Evolutionary conservation across 176 grass and related monocot species (phyloP).

Genomic region (Urochloa ruziziensis): DNA sequence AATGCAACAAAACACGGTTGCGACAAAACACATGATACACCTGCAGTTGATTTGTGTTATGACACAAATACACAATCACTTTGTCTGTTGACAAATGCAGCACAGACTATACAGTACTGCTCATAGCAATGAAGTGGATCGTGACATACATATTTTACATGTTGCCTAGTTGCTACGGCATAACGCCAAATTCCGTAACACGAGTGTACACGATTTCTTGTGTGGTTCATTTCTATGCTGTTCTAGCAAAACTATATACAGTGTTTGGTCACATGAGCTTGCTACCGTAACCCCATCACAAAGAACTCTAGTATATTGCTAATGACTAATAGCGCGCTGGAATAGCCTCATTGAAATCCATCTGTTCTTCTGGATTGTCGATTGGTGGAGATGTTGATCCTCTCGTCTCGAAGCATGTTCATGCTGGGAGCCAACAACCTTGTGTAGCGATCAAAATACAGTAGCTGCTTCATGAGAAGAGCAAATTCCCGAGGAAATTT

Average conservation of each 20-base stretch:
- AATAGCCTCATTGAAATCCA: background rate
- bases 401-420: conserved; percentile 94
- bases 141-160: background rate
- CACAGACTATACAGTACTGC: background rate
- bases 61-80: background rate
- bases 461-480: conserved; percentile 89
- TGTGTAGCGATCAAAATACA: conserved; percentile 96
- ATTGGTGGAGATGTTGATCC: conserved; percentile 69
- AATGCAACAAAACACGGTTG: background rate
- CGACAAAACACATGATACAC: background rate
- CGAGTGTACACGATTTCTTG: background rate
- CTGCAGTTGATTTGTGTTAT: background rate
- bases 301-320: background rate
- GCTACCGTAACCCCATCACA: background rate
- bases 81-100: background rate
- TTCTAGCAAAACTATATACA: conserved; percentile 23
- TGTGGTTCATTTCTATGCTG: conserved; percentile 5
- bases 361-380: conserved; percentile 49
- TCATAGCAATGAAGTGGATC: no score
- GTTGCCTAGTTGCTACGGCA: background rate
- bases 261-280: background rate
- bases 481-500: conserved; percentile 94
- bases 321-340: background rate
- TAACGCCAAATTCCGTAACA: background rate
- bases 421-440: conserved; percentile 83